Conservation (phyloP, 2,329 filamentous ascomycete species). For the Fusarium pilosicola region DNA sequence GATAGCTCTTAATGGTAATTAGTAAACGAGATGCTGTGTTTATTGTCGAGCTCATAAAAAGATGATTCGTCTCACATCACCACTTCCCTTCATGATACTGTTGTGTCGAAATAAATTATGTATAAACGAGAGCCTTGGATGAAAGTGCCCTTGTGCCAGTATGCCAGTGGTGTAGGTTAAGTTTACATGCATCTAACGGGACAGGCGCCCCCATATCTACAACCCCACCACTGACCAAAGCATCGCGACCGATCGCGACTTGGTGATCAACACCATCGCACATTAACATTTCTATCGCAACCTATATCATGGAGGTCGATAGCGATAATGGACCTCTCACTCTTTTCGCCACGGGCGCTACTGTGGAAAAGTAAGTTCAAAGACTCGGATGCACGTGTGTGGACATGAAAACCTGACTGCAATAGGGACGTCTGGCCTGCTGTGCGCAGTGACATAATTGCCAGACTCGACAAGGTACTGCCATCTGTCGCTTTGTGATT, state of each 20-base stretch:
- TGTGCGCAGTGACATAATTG: constrained; percentile 71
- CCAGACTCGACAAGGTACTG: constrained; percentile 71
- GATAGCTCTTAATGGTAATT: neutral
- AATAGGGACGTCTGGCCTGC: constrained; percentile 74
- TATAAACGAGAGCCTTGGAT: neutral
- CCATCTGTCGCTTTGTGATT: neutral
- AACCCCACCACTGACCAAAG: constrained; percentile 41
- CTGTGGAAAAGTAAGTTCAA: constrained; percentile 64
- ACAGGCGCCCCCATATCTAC: constrained; percentile 41
- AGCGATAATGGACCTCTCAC: constrained; percentile 60
- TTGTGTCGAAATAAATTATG: neutral
- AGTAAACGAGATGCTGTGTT: neutral
- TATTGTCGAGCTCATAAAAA: neutral
- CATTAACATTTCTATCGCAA: constrained; percentile 23
- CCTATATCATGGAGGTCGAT: constrained; percentile 64
- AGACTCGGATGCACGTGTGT: constrained; percentile 9
- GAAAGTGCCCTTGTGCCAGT: neutral
- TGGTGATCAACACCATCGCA: constrained; percentile 20
- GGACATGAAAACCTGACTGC: constrained; percentile 35
- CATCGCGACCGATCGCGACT: constrained; percentile 18
- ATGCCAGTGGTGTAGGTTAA: neutral
- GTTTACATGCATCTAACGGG: constrained; percentile 44
- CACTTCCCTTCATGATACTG: neutral
- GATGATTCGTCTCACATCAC: neutral
- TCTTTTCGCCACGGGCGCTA: constrained; percentile 60